Evolutionary conservation across 192 early-diverging fungal genomes (phyloP), one percentile per base, ranked within the genome.

Genomic region (Chytriomyces sp.): DNA sequence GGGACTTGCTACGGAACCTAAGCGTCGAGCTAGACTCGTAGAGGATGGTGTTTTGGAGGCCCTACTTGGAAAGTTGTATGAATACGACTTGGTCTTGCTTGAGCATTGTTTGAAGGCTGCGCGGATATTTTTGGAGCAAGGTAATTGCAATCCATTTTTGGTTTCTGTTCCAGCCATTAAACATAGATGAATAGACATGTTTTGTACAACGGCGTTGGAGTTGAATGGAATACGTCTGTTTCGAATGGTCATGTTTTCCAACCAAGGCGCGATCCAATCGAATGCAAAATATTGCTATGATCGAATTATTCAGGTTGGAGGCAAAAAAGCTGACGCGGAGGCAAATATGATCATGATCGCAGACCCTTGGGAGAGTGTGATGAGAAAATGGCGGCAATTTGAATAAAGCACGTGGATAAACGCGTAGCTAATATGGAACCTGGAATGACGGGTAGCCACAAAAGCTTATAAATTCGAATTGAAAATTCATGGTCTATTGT

Each of bases 381-480:
- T 61, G 59, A 31, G 59, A 19, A 61, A 61, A 25, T 61, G 59
- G 59, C n/a, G n/a, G n/a, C n/a, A n/a, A n/a, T n/a, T n/a, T n/a
- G n/a, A n/a, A n/a, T n/a, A n/a, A n/a, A n/a, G n/a, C n/a, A n/a
- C n/a, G n/a, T n/a, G n/a, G n/a, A n/a, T n/a, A n/a, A n/a, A n/a
- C n/a, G n/a, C n/a, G n/a, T n/a, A n/a, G n/a, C n/a, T n/a, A n/a
- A n/a, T n/a, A n/a, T n/a, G n/a, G n/a, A n/a, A n/a, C n/a, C n/a
- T n/a, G n/a, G n/a, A n/a, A n/a, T n/a, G n/a, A n/a, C n/a, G n/a
- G n/a, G n/a, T n/a, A n/a, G n/a, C n/a, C n/a, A n/a, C n/a, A n/a
- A n/a, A n/a, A n/a, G n/a, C n/a, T n/a, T n/a, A n/a, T n/a, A n/a
- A n/a, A n/a, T n/a, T n/a, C n/a, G n/a, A n/a, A n/a, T n/a, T n/a